phyloP scores from a whole-genome alignment of 345 rosid species.

The Cochlearia excelsa region DNA sequence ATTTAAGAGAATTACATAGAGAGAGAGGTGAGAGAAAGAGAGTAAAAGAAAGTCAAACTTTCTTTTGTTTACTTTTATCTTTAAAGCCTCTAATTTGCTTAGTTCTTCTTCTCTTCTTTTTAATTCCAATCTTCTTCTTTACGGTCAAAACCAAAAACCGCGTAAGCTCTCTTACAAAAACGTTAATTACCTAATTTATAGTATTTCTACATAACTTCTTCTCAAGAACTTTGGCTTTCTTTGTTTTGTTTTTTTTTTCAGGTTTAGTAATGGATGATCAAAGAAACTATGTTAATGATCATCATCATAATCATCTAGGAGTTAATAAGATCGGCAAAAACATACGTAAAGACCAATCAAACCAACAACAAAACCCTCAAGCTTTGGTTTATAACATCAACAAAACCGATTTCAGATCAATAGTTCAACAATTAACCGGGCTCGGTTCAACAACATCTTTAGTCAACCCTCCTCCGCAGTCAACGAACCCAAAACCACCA shows the following conservation, averaged over 20 bases:
- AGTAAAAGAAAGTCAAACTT: slow-evolving; percentile 16
- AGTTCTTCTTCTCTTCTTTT: slow-evolving; percentile 11
- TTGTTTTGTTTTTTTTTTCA: slow-evolving; percentile 12
- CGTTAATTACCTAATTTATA: not conserved
- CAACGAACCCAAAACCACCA: slow-evolving; percentile 70
- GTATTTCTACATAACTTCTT: not conserved
- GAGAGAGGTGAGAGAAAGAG: not conserved
- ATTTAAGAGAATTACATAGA: no score
- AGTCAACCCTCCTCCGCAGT: slow-evolving; percentile 45
- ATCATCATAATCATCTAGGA: slow-evolving; percentile 49
- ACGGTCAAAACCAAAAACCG: slow-evolving; percentile 30
- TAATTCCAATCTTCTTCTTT: not conserved
- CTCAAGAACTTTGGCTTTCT: not conserved
- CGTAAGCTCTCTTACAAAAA: slow-evolving; percentile 18
- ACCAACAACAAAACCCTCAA: slow-evolving; percentile 70
- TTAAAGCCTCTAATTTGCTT: slow-evolving; percentile 3
- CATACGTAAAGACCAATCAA: slow-evolving; percentile 74
- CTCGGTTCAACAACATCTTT: slow-evolving; percentile 49
- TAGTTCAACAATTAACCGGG: slow-evolving; percentile 92
- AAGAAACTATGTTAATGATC: slow-evolving; percentile 55
- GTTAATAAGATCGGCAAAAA: slow-evolving; percentile 82
- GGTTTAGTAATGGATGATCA: slow-evolving; percentile 62
- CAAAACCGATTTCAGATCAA: slow-evolving; percentile 82
- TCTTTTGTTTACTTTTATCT: not conserved
- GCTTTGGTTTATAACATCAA: slow-evolving; percentile 93